phyloP scores from a whole-genome alignment of 495 filamentous ascomycete species.

The Haplographium delicatum region DNA sequence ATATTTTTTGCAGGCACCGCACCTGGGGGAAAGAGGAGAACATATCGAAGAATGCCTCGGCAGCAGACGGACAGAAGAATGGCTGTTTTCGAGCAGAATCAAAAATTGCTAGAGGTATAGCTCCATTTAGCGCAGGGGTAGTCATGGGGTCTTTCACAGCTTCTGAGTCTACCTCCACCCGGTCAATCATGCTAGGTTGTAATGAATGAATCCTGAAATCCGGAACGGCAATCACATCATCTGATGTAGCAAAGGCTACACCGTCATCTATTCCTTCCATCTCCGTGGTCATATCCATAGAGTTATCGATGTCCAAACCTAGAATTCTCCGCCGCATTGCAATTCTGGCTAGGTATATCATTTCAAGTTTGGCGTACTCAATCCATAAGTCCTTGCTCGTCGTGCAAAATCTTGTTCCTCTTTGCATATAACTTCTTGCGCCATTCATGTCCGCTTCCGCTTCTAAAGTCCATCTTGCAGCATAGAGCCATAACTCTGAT shows the following conservation, averaged over 20 bases:
- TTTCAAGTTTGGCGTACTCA: constrained; percentile 86
- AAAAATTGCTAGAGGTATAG: constrained; percentile 89
- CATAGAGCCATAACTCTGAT: constrained; percentile 81
- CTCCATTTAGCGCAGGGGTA: constrained; percentile 80
- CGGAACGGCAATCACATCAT: constrained; percentile 57
- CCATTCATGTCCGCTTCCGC: constrained; percentile 76
- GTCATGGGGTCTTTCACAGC: constrained; percentile 55
- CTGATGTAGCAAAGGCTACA: constrained; percentile 33
- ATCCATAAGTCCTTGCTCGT: constrained; percentile 68
- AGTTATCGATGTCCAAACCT: constrained; percentile 53
- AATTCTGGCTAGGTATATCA: constrained; percentile 83
- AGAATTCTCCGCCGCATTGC: constrained; percentile 63
- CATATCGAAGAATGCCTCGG: constrained; percentile 73
- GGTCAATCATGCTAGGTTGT: constrained; percentile 20
- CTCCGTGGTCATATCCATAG: constrained; percentile 38
- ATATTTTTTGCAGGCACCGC: constrained; percentile 60
- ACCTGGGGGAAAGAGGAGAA: constrained; percentile 61
- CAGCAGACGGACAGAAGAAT: constrained; percentile 55
- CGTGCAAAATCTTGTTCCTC: constrained; percentile 84
- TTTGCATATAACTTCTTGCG: constrained; percentile 80
- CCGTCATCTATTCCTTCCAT: constrained; percentile 37
- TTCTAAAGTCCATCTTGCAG: constrained; percentile 70
- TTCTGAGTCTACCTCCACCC: constrained; percentile 55
- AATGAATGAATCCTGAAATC: constrained; percentile 48
- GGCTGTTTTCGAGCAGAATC: constrained; percentile 80